Conservation (phyloP, 1,284 basidiomycete species). For the Xanthoconium separans region DNA sequence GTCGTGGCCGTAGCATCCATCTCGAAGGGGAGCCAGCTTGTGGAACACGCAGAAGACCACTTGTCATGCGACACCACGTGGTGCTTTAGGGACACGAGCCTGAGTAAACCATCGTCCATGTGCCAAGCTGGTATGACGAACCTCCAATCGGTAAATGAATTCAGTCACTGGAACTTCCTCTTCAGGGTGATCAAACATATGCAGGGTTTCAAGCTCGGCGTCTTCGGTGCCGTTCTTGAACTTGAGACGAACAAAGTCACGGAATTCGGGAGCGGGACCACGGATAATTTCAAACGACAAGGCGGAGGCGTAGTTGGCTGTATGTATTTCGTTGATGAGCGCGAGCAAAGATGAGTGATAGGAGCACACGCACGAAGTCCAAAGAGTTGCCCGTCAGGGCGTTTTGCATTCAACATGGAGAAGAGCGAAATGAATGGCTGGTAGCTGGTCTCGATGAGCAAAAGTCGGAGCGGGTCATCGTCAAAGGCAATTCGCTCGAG, state of each 20-base stretch:
- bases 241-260: conserved; percentile 77
- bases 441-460: conserved; percentile 76
- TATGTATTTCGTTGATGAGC: neutral
- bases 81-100: conserved; percentile 39
- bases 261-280: conserved; percentile 66
- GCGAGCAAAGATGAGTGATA: neutral
- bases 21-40: conserved; percentile 35
- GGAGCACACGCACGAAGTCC: conserved; percentile 57
- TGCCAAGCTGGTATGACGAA: conserved; percentile 26
- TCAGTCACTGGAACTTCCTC: conserved; percentile 66
- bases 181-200: conserved; percentile 65
- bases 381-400: conserved; percentile 50
- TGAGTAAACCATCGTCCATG: neutral
- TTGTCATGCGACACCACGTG: conserved; percentile 61
- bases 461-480: conserved; percentile 72
- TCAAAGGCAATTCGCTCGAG: conserved; percentile 77
- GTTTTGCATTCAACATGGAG: conserved; percentile 63
- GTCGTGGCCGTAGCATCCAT: conserved; percentile 26
- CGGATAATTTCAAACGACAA: conserved; percentile 76
- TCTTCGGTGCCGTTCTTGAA: conserved; percentile 80
- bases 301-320: conserved; percentile 78
- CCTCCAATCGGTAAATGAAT: conserved; percentile 75
- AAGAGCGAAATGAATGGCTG: conserved; percentile 87
- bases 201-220: conserved; percentile 51
- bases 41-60: conserved; percentile 60